Conservation (phyloP, 1,284 basidiomycete species). For the Fomes fomentarius region DNA sequence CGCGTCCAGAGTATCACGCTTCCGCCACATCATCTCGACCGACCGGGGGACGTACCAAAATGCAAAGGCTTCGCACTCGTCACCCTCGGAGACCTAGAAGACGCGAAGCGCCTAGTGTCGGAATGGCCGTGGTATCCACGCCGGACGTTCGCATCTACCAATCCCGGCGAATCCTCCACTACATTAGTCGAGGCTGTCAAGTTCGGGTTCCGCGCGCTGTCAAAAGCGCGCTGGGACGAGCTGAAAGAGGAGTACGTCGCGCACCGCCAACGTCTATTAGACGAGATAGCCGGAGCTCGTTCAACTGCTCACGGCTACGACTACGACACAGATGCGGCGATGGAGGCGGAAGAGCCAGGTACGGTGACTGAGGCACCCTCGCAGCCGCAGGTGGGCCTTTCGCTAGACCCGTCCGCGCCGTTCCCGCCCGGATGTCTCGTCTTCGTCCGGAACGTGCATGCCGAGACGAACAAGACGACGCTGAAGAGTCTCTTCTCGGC, state of each 20-base stretch:
- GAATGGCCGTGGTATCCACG: constrained; percentile 62
- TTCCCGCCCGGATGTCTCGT: constrained; percentile 70
- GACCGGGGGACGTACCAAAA: constrained; percentile 49
- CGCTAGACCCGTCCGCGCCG: constrained; percentile 35
- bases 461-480: constrained; percentile 77
- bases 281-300: constrained; percentile 39
- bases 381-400: neutral
- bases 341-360: too few species aligned
- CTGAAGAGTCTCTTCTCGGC: constrained; percentile 59
- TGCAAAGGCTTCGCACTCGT: constrained; percentile 78
- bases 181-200: constrained; percentile 46
- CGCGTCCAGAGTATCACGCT: constrained; percentile 56
- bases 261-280: constrained; percentile 55
- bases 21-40: constrained; percentile 64
- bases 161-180: neutral
- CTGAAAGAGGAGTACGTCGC: constrained; percentile 67
- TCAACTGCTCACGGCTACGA: neutral
- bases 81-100: constrained; percentile 44
- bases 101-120: constrained; percentile 45
- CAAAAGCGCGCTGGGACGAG: constrained; percentile 61
- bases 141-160: constrained; percentile 3
- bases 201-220: constrained; percentile 60
- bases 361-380: too few species aligned
- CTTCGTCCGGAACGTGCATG: constrained; percentile 68
- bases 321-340: too few species aligned